Percentiles rank a stretch among this genome's conserved stretches.
phyloP scores from a whole-genome alignment of 1,284 basidiomycete species.

The Omphalotus olearius region DNA sequence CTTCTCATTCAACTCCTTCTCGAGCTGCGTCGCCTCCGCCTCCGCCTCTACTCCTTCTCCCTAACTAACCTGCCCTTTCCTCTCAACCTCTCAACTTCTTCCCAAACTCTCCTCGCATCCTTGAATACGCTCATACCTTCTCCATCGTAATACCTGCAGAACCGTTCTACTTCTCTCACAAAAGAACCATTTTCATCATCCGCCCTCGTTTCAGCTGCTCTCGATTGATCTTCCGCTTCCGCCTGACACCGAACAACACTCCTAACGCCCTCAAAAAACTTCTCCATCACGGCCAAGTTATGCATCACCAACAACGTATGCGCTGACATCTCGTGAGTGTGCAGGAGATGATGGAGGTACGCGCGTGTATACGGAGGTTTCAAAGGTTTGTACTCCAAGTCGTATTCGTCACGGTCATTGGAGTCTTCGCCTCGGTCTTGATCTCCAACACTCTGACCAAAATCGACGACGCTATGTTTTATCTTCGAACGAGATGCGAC shows the following conservation, averaged over 20 bases:
- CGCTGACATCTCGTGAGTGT: constrained; percentile 84
- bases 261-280: constrained; percentile 60
- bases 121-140: constrained; percentile 8
- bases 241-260: constrained; percentile 25
- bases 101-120: constrained; percentile 36
- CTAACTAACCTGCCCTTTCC: constrained; percentile 64
- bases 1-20: constrained; percentile 1
- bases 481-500: constrained; percentile 25
- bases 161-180: constrained; percentile 44
- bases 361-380: constrained; percentile 54
- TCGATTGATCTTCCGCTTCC: constrained; percentile 10
- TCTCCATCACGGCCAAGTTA: constrained; percentile 62
- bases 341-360: constrained; percentile 77
- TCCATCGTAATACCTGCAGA: constrained; percentile 50
- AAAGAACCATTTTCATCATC: constrained; percentile 25
- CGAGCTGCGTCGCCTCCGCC: background rate
- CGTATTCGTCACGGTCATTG: background rate
- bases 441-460: background rate
- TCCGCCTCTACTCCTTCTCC: constrained; percentile 43
- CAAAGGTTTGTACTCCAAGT: constrained; percentile 25
- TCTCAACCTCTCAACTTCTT: constrained; percentile 56
- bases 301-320: constrained; percentile 70
- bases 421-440: background rate
- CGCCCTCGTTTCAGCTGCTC: background rate
- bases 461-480: constrained; percentile 46